These are phyloP conservation scores for Trichoderma parareesei DNA, from an alignment of 495 filamentous ascomycete genomes.

Conservation along the genomic window DNA sequence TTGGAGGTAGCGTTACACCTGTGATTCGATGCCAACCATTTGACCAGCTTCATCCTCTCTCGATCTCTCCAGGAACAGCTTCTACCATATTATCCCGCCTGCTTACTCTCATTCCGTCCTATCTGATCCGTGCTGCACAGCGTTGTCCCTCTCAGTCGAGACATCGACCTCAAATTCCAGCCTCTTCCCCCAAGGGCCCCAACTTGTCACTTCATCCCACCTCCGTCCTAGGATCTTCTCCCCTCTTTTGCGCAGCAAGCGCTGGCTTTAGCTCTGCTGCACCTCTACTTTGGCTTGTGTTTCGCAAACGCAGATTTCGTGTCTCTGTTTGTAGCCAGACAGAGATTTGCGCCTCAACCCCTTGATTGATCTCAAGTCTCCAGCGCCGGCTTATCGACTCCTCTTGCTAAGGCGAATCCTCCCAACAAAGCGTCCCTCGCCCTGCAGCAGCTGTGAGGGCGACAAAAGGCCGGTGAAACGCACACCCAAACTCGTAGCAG, in stretches of 20 bases:
- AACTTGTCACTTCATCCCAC: neutral
- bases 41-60: neutral
- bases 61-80: neutral
- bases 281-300: neutral
- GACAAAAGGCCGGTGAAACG: neutral
- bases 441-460: neutral
- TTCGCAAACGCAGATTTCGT: conserved; percentile 3
- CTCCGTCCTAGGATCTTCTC: neutral
- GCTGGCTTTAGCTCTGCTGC: conserved; percentile 7
- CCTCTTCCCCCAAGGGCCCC: neutral
- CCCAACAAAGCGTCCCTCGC: neutral
- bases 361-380: neutral
- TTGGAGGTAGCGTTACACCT: neutral
- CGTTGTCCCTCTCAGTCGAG: neutral
- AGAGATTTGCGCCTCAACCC: neutral
- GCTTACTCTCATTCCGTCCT: neutral
- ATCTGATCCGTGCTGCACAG: neutral
- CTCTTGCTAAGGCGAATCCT: neutral
- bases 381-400: conserved; percentile 1
- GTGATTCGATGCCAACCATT: conserved; percentile 1
- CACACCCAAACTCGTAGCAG: neutral
- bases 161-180: no score
- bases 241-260: conserved; percentile 5
- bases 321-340: neutral
- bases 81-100: neutral